phyloP scores from a whole-genome alignment of 2,329 filamentous ascomycete genomes.

The Botrytis aclada region DNA sequence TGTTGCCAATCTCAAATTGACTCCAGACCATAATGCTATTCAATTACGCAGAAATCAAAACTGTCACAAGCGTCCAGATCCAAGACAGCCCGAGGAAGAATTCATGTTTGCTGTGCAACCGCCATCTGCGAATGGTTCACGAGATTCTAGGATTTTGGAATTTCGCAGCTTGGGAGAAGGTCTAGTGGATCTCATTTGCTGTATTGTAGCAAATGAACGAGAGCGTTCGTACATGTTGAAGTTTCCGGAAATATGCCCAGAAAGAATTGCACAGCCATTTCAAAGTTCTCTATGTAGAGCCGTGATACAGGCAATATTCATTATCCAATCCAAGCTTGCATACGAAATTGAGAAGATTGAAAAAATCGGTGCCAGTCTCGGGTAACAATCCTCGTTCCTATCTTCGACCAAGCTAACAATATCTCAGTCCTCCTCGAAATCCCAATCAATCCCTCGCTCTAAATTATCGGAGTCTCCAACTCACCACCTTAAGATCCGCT shows the following conservation, averaged over 20 bases:
- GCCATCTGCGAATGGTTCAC: neutral
- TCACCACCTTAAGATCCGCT: conserved; percentile 23
- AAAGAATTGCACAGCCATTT: conserved; percentile 21
- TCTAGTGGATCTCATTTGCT: conserved; percentile 32
- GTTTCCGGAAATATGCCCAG: conserved; percentile 20
- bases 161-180: conserved; percentile 30
- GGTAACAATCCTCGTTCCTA: conserved; percentile 1
- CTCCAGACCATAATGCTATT: conserved; percentile 21
- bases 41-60: conserved; percentile 28
- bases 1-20: conserved; percentile 32
- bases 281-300: conserved; percentile 25
- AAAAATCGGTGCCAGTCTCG: conserved; percentile 15
- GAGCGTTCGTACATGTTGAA: conserved; percentile 25
- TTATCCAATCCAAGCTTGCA: conserved; percentile 27
- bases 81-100: conserved; percentile 26
- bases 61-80: conserved; percentile 23
- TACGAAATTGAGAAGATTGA: conserved; percentile 24
- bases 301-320: conserved; percentile 21
- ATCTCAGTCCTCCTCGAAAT: conserved; percentile 26
- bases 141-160: conserved; percentile 9
- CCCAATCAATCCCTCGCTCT: conserved; percentile 31
- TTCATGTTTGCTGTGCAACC: conserved; percentile 30
- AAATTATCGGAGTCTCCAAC: conserved; percentile 29
- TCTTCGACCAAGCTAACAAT: conserved; percentile 13
- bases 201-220: conserved; percentile 31